Evolutionary conservation across 768 basidiomycete species (phyloP), one percentile per base, ranked within the genome.

Genomic region (Naganishia antarctica): DNA sequence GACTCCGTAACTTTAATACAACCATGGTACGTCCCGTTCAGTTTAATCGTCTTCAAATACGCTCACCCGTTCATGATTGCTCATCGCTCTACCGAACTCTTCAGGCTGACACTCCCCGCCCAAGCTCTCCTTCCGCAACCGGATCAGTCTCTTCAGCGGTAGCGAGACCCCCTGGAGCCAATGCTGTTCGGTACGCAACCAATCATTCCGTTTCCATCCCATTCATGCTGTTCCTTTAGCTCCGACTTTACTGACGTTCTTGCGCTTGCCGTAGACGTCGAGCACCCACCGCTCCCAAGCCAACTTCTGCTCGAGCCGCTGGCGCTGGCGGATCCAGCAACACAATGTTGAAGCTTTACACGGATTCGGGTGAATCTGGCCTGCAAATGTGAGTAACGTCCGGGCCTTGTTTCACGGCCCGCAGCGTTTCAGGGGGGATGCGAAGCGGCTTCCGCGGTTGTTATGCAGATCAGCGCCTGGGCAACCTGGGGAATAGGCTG

Each of bases 341-440:
- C 81, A 99, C 96, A 63, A 98, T 99, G 96, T 84, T 99, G 74
- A 91, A 90, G 80, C 83, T 99, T 4, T 98, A 98, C 84, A 98
- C 96, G 41, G 76, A 77, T 63, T 94, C 97, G 76, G 96, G 97
- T 75, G 93, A 93, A 64, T 91, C 90, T 49, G 96, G 96, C 25
- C 83, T 99, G 61, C 86, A 92, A 83, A 91, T 99, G 96, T 98
- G 77, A 77, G 92, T 87, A n/a, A n/a, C n/a, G n/a, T n/a, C n/a
- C n/a, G n/a, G n/a, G n/a, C n/a, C n/a, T n/a, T n/a, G n/a, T n/a
- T n/a, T n/a, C n/a, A n/a, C n/a, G n/a, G n/a, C n/a, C n/a, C n/a
- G n/a, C n/a, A n/a, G n/a, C 46, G n/a, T 8, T 47, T n/a, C n/a
- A 47, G n/a, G 46, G 46, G n/a, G n/a, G n/a, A n/a, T n/a, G n/a